Conservation (phyloP, 495 filamentous ascomycete species). For the Penicillium parvum region DNA sequence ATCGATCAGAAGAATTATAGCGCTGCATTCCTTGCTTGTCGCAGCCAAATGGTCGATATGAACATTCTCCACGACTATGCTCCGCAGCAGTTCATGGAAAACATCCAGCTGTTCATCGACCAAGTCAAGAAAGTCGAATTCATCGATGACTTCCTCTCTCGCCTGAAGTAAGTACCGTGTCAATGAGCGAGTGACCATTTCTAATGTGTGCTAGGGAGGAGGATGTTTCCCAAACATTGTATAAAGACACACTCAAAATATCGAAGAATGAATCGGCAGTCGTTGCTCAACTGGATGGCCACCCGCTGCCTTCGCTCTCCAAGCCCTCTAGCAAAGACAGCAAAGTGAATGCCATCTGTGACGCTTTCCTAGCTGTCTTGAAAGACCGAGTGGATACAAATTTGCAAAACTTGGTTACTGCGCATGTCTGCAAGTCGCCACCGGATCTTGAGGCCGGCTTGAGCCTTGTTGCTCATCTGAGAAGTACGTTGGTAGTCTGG, state of each 20-base stretch:
- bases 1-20: slow-evolving; percentile 78
- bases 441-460: slow-evolving; percentile 86
- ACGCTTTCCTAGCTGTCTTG: slow-evolving; percentile 72
- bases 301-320: slow-evolving; percentile 2
- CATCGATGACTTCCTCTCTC: slow-evolving; percentile 89
- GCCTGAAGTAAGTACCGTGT: slow-evolving; percentile 74
- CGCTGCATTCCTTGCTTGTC: slow-evolving; percentile 78
- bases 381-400: slow-evolving; percentile 59
- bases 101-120: slow-evolving; percentile 71
- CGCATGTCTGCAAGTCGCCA: slow-evolving; percentile 87
- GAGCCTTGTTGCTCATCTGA: slow-evolving; percentile 66
- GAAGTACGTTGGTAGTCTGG: slow-evolving; percentile 39
- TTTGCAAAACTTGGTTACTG: slow-evolving; percentile 89
- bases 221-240: slow-evolving; percentile 91
- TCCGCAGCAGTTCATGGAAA: slow-evolving; percentile 74
- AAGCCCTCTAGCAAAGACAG: slow-evolving; percentile 31
- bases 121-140: slow-evolving; percentile 81
- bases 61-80: slow-evolving; percentile 96
- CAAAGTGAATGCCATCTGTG: slow-evolving; percentile 85
- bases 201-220: slow-evolving; percentile 50
- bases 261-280: slow-evolving; percentile 30
- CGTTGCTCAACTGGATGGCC: slow-evolving; percentile 21
- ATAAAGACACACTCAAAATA: slow-evolving; percentile 68
- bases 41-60: slow-evolving; percentile 92
- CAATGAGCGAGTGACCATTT: neutral